Percentiles rank a stretch among this genome's conserved stretches.
These are phyloP conservation scores for Microcyclospora tardicrescens DNA, from an alignment of 2,329 filamentous ascomycete species.

Conservation along the genomic window DNA sequence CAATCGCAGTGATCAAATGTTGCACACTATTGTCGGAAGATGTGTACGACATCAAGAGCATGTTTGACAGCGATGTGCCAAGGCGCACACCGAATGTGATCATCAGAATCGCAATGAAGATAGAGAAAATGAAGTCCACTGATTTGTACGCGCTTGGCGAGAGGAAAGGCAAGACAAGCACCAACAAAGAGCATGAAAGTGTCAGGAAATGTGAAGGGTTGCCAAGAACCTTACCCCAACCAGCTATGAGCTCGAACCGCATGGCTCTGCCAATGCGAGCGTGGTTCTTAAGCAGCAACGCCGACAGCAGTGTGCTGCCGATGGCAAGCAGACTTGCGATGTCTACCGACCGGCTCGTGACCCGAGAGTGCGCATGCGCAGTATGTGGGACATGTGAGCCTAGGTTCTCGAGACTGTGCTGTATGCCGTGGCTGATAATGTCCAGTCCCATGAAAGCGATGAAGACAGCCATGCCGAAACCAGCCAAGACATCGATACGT, in stretches of 20 bases:
- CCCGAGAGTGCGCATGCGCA: slow-evolving; percentile 42
- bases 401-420: slow-evolving; percentile 72
- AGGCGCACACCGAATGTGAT: slow-evolving; percentile 73
- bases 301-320: slow-evolving; percentile 68
- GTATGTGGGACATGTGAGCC: slow-evolving; percentile 58
- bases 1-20: slow-evolving; percentile 72
- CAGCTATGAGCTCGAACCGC: slow-evolving; percentile 70
- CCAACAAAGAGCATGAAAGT: slow-evolving; percentile 66
- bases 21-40: slow-evolving; percentile 37
- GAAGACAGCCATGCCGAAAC: slow-evolving; percentile 91
- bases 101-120: slow-evolving; percentile 75
- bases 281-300: slow-evolving; percentile 79
- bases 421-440: slow-evolving; percentile 82
- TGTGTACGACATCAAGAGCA: slow-evolving; percentile 86
- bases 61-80: slow-evolving; percentile 73
- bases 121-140: slow-evolving; percentile 72
- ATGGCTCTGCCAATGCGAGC: slow-evolving; percentile 84
- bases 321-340: slow-evolving; percentile 72
- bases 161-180: slow-evolving; percentile 71
- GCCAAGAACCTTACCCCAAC: slow-evolving; percentile 71
- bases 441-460: slow-evolving; percentile 97
- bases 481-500: slow-evolving; percentile 82
- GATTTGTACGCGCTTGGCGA: slow-evolving; percentile 68
- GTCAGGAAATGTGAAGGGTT: slow-evolving; percentile 95
- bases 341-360: slow-evolving; percentile 67